Evolutionary conservation across 169 alveolate genomes (phyloP), one percentile per base, ranked within the genome.

Genomic region (Plasmodium yoelii): DNA sequence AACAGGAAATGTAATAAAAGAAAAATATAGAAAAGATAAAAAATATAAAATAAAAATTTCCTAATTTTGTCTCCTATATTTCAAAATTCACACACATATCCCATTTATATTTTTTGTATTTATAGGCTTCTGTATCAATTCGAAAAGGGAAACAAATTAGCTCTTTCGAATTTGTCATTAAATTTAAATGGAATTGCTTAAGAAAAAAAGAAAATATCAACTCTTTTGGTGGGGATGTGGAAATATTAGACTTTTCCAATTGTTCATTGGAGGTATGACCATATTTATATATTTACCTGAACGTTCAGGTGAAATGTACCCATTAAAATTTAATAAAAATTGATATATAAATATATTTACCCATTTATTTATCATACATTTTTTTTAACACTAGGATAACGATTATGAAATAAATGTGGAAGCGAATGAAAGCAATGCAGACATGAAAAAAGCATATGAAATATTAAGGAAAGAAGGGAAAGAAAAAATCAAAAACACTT

Each of bases 101-200:
- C 10, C 9, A 15, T n/a, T 7, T 47, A 24, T 42, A 19, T 0
- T 55, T 39, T 13, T 53, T 8, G 9, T 28, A 13, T 18, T 8
- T 2, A 1, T 18, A 75, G 88, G 74, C 88, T 53, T 61, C 49
- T 39, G 88, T 75, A 18, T 75, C 71, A 9, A 63, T 75, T 13
- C 51, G 88, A 56, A 75, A 75, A 19, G 88, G 88, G 19, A 75
- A 75, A 46, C 88, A 75, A 26, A 75, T 75, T 46, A 60, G 47
- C 42, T 75, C 88, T 26, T 75, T 75, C 57, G 88, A 75, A 12
- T 75, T 49, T 55, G 74, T 61, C 18, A 61, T 75, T 15, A 75
- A 75, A 42, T 75, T 75, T 34, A 42, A 46, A 3, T 75, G 88
- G 88, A 13, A 6, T 22, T 75, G 8, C 34, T 75, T 55, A 24